Evolutionary conservation across 2,329 filamentous ascomycete species (phyloP).

Genomic region (Colletotrichum abscissum): DNA sequence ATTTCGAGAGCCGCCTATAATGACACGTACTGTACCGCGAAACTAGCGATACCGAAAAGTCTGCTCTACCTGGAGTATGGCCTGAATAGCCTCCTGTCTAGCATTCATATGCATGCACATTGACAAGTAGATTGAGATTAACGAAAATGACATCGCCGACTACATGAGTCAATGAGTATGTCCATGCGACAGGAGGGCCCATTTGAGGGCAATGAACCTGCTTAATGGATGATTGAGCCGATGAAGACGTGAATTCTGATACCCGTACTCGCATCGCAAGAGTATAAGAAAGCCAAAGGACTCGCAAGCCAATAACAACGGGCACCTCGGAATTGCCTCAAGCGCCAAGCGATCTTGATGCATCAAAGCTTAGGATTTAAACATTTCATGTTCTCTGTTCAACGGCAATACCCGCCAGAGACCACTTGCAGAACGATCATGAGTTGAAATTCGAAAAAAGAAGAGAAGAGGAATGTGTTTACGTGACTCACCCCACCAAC

Average conservation of each 20-base stretch:
- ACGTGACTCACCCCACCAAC: neutral
- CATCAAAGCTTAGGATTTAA: neutral
- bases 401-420: neutral
- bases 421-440: neutral
- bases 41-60: neutral
- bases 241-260: neutral
- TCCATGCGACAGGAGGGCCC: neutral
- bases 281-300: neutral
- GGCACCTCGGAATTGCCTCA: accelerated
- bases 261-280: too few species aligned
- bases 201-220: too few species aligned
- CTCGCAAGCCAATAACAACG: neutral
- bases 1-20: neutral
- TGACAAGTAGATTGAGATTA: neutral
- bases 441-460: neutral
- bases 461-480: neutral
- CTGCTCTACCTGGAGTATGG: neutral
- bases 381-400: neutral
- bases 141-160: neutral
- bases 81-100: neutral
- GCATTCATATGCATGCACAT: neutral
- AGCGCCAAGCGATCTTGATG: neutral
- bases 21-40: neutral
- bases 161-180: neutral
- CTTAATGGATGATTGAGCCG: neutral